Percentiles rank a stretch among this genome's conserved stretches.
phyloP scores from a whole-genome alignment of 106 monocot species.

The Platanthera zijinensis region DNA sequence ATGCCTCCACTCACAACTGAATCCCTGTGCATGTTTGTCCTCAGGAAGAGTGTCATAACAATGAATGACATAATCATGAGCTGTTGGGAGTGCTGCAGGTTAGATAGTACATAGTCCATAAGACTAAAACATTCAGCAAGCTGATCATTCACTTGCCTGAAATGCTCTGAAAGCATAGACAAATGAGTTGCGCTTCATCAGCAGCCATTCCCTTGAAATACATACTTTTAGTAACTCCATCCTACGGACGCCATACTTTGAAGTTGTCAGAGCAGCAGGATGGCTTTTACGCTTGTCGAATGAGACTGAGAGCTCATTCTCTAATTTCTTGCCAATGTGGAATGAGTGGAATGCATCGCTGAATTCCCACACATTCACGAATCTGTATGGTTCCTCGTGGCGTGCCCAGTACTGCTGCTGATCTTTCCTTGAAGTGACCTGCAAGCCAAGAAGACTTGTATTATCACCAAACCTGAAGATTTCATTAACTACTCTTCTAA shows the following conservation, averaged over 20 bases:
- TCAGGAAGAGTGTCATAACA: conserved; percentile 42
- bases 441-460: neutral
- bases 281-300: conserved; percentile 40
- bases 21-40: conserved; percentile 41
- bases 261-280: conserved; percentile 38
- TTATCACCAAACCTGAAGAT: neutral
- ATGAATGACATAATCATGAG: conserved; percentile 26
- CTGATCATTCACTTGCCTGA: conserved; percentile 21
- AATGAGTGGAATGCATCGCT: conserved; percentile 29
- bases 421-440: conserved; percentile 48
- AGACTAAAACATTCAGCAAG: neutral
- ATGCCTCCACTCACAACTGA: conserved; percentile 20
- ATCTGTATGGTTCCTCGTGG: conserved; percentile 23
- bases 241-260: conserved; percentile 32
- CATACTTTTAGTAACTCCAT: conserved; percentile 34
- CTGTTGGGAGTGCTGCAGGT: conserved; percentile 12
- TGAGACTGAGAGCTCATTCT: conserved; percentile 22
- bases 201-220: conserved; percentile 23
- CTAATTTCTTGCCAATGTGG: conserved; percentile 25
- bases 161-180: conserved; percentile 28
- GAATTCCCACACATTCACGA: conserved; percentile 24
- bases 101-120: neutral
- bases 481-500: neutral
- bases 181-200: conserved; percentile 58
- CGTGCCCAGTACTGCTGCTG: conserved; percentile 45